phyloP scores from a whole-genome alignment of 2,329 filamentous ascomycete species.

The Aspergillus sojae region DNA sequence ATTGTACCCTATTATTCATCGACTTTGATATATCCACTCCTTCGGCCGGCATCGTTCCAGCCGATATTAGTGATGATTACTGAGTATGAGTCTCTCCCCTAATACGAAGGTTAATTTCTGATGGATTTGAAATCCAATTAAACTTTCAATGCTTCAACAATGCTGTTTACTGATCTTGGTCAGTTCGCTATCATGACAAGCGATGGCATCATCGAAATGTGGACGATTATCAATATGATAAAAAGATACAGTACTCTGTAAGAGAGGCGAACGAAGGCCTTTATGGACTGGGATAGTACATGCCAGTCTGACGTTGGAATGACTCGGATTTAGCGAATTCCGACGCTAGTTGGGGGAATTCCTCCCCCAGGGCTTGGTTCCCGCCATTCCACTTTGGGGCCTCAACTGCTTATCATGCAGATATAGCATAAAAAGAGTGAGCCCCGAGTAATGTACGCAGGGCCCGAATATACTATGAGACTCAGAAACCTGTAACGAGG shows the following conservation, averaged over 20 bases:
- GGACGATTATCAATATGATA: neutral
- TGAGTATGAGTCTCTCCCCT: too few relatives aligned
- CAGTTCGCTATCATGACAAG: neutral
- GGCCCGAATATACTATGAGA: neutral
- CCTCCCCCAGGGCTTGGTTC: neutral
- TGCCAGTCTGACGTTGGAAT: neutral
- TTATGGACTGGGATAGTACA: neutral
- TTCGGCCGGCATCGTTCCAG: neutral
- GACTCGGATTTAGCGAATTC: neutral
- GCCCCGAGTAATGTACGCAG: neutral
- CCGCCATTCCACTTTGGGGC: neutral
- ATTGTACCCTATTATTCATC: neutral
- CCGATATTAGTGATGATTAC: conserved; percentile 5
- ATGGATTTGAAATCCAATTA: neutral
- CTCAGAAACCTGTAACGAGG: neutral
- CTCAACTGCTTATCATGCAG: neutral
- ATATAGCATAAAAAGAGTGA: neutral
- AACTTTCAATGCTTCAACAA: neutral
- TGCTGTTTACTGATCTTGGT: neutral
- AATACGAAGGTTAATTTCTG: neutral
- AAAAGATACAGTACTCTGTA: neutral
- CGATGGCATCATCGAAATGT: neutral
- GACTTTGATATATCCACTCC: neutral
- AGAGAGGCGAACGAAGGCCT: neutral
- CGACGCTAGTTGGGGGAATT: neutral